Base-by-base conservation (phyloP, 108 stramenopile genomes). In the Stephanodiscus minutulus region DNA sequence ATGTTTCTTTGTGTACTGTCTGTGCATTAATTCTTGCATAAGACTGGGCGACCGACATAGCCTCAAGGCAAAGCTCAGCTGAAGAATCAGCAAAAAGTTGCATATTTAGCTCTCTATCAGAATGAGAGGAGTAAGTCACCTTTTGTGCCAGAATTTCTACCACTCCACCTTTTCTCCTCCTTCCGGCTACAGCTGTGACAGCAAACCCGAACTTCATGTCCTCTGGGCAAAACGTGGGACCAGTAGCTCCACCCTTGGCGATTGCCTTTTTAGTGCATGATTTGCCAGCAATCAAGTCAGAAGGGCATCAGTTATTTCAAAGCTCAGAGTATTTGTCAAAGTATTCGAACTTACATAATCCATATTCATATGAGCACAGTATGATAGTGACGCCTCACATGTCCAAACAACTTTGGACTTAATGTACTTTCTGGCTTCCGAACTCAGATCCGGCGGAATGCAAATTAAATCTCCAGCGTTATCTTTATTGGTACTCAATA, bases 191-290 rank as follows among this genome's bases (percentile, higher is more conserved):
- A 28, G 87, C 68, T 56, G 91, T 66, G 10, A 84, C 90, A 18
- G 90, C 77, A 82, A 93, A 93, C 10, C 92, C 90, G 43, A 47
- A 55, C n/a, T 75, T 72, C 66, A 93, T 57, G 10, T 70, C 92
- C 4, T 81, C 33, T 13, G 92, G 92, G 39, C 80, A 67, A 81
- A 93, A 93, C 10, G 92, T 91, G 7, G 92, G 92, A 3, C 92
- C 92, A 0, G 92, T 72, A 9, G 92, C 92, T 27, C 92, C 92
- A 2, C 85, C 89, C 74, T 93, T 90, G 10, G 87, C 88, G 74
- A 93, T 85, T 25, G 86, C 83, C 72, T 77, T 84, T 66, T 87
- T n/a, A n/a, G n/a, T n/a, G n/a, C n/a, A 85, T 28, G 83, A 81
- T 15, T 48, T 48, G 3, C n/a, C 47, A 48, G n/a, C n/a, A 48